A percentile compares a stretch with the other conserved stretches of the same genome.
Conservation (phyloP, 306 rosid species). For the Vachellia collinsii region DNA sequence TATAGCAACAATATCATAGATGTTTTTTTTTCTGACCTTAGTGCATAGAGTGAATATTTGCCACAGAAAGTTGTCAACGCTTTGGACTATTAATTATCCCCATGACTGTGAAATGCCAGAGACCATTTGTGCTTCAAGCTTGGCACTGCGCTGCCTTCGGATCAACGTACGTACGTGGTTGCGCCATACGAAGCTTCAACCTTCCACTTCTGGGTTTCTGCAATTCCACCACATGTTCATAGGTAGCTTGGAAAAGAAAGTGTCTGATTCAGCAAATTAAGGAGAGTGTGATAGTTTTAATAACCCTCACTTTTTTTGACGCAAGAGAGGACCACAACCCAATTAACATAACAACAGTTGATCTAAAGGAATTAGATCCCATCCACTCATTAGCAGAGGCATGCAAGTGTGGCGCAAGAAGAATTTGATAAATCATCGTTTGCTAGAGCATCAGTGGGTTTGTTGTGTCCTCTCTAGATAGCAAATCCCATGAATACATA, state of each 20-base stretch:
- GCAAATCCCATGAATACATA: no score
- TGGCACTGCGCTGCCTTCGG: neutral
- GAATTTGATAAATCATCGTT: no score
- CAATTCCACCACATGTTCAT: neutral
- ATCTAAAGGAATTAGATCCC: no score
- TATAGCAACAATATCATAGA: neutral
- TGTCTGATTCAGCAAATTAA: no score
- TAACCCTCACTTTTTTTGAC: no score
- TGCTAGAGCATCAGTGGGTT: no score
- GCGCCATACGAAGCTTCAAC: neutral
- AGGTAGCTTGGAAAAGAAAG: neutral
- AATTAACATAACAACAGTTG: no score
- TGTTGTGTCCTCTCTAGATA: no score
- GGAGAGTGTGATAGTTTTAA: no score
- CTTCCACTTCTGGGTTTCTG: neutral
- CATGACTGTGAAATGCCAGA: neutral
- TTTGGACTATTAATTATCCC: neutral
- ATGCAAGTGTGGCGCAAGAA: no score
- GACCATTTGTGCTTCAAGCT: neutral
- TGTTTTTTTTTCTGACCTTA: neutral
- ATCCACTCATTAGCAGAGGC: no score
- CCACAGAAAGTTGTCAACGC: conserved; percentile 1
- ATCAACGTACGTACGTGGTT: neutral
- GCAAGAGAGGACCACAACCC: no score
- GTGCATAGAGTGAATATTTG: neutral